phyloP scores from a whole-genome alignment of 208 protist genomes.

The Acanthamoeba triangularis region DNA sequence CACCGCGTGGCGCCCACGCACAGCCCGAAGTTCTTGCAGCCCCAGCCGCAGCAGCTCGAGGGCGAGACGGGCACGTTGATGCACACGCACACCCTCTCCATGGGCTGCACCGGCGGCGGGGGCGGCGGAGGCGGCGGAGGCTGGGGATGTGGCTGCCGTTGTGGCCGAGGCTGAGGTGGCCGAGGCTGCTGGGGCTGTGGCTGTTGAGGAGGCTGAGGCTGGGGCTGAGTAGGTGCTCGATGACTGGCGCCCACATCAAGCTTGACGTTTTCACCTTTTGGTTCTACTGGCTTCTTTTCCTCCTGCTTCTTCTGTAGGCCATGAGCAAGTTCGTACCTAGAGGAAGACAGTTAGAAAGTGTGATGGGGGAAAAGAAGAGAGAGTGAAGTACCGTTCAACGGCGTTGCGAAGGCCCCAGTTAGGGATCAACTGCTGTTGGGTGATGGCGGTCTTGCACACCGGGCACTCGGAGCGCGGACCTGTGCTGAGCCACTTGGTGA shows the following conservation, averaged over 20 bases:
- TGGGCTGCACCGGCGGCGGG: too few relatives aligned
- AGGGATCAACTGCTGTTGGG: not conserved
- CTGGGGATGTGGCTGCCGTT: too few relatives aligned
- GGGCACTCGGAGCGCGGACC: not conserved
- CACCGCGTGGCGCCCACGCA: not conserved
- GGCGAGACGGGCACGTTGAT: not conserved
- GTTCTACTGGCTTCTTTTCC: too few relatives aligned
- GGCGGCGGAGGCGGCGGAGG: too few relatives aligned
- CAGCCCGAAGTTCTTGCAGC: not conserved
- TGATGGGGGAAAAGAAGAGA: not conserved
- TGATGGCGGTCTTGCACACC: not conserved
- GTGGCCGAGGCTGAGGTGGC: too few relatives aligned
- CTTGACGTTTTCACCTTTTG: too few relatives aligned
- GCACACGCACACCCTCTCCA: not conserved
- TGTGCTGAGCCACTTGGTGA: not conserved
- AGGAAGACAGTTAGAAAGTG: not conserved
- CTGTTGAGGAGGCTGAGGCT: too few relatives aligned
- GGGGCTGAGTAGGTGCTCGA: too few relatives aligned
- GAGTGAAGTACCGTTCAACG: not conserved
- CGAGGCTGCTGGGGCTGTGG: too few relatives aligned
- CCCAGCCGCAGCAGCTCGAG: not conserved
- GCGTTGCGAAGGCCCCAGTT: constrained; percentile 13
- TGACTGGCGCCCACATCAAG: too few relatives aligned
- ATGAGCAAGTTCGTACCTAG: not conserved
- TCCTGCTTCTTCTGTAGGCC: not conserved